Percentiles rank a stretch among this genome's conserved stretches.
These are phyloP conservation scores for Phytophthora uliginosa DNA, from an alignment of 352 stramenopile species.

Conservation along the genomic window DNA sequence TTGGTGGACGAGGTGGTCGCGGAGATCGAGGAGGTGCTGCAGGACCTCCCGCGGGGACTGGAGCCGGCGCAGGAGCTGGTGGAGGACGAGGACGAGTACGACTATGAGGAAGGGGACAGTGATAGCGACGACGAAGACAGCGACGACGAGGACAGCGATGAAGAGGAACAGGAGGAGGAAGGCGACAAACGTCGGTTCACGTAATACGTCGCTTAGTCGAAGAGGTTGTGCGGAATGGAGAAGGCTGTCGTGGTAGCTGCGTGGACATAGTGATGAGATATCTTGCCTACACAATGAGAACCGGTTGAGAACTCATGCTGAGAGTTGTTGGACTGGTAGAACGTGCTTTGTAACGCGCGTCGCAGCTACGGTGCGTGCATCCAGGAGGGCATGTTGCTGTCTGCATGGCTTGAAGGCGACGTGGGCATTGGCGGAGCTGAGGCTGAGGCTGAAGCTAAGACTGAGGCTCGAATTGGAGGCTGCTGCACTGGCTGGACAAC, in stretches of 20 bases:
- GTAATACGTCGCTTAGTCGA: neutral
- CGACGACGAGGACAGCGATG: no score
- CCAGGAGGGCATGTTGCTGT: conserved; percentile 40
- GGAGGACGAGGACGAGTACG: conserved; percentile 32
- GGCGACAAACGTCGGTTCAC: neutral
- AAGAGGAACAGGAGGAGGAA: neutral
- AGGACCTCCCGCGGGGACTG: conserved; percentile 44
- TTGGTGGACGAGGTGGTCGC: conserved; percentile 64
- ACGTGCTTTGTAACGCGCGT: neutral
- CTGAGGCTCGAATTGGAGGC: neutral
- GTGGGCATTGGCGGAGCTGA: neutral
- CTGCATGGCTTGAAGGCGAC: neutral
- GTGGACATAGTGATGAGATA: neutral
- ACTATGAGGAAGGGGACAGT: conserved; percentile 22
- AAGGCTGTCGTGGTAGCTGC: neutral
- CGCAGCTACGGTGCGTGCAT: conserved; percentile 31
- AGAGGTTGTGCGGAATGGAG: neutral
- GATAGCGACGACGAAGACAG: conserved; percentile 21
- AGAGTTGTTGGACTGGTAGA: no score
- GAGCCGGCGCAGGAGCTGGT: conserved; percentile 20
- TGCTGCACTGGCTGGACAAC: conserved; percentile 34
- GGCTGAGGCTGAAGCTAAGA: neutral
- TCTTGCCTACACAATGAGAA: neutral
- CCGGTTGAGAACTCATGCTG: neutral
- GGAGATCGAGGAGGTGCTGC: conserved; percentile 73